Base-by-base conservation (phyloP, 1,284 basidiomycete species). In the Trichosporon faecale region DNA sequence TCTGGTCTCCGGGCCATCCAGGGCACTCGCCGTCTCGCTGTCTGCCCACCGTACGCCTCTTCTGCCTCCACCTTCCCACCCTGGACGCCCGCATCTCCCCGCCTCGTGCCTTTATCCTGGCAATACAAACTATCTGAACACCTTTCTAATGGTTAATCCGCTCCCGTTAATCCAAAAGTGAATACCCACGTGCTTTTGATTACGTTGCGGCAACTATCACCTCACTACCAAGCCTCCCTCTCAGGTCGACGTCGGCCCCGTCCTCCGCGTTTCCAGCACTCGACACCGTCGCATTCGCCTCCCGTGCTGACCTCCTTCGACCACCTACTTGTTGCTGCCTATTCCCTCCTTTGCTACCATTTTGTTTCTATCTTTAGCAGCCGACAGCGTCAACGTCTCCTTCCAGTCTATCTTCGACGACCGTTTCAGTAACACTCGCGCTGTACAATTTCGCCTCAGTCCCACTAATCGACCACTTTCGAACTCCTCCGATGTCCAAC, bases 231-330 rank as follows among this genome's bases (percentile, higher is more conserved):
- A 18, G 18, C 12, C 21, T 12, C 16, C 12, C 21, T 12, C 23
- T 52, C 49, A 52, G 49, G 49, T 25, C 49, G 49, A 52, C 49
- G 49, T 52, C 49, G 49, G 49, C 49, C 49, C 49, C 21, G 49
- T 52, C 49, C 23, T 52, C 21, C 49, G 49, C 49, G 21, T 23
- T 52, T 52, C 49, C 8, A 52, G 12, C 49, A 52, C 49, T 25
- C 49, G 49, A 52, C 49, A 52, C 49, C 49, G 3, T 52, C 49
- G 23, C 49, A 52, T 52, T 25, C n/a, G 49, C 49, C 21, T 52
- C 9, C 21, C 21, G 16, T 52, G 49, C 49, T 52, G 7, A 52
- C 2, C 40, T 52, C 49, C 23, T 52, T 52, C 49, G 21, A 23
- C 49, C 2, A 52, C 21, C 49, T 25, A 52, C 49, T 23, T 25